Conservation (phyloP, 345 rosid genomes). For the Hibiscus syriacus region DNA sequence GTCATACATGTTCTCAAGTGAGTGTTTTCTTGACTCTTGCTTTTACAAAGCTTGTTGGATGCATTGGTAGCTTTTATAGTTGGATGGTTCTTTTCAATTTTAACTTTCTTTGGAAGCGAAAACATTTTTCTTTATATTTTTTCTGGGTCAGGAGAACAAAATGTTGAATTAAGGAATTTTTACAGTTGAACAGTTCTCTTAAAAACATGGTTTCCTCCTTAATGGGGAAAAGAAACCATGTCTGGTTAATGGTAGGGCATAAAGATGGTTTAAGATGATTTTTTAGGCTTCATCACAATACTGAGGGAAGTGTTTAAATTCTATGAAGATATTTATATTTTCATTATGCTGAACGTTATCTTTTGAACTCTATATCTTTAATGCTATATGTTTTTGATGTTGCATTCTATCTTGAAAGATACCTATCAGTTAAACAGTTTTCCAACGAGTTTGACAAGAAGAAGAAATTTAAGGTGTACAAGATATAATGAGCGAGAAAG, state of each 20-base stretch:
- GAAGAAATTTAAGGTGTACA: too few species aligned
- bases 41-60: not conserved
- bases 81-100: not conserved
- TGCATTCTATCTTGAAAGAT: not conserved
- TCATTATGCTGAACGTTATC: not conserved
- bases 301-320: not conserved
- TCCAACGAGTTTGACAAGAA: not conserved
- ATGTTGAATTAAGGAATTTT: not conserved
- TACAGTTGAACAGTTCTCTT: not conserved
- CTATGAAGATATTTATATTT: not conserved
- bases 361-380: not conserved
- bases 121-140: not conserved
- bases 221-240: not conserved
- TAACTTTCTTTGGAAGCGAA: not conserved
- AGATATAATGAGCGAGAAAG: too few species aligned
- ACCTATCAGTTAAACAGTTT: not conserved
- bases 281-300: not conserved
- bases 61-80: not conserved
- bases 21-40: constrained; percentile 13
- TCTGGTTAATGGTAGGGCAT: not conserved
- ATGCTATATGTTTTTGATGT: not conserved
- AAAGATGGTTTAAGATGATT: not conserved
- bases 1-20: constrained; percentile 55
- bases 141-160: not conserved
- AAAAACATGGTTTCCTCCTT: not conserved